Percentiles rank a stretch among this genome's conserved stretches.
phyloP scores from a whole-genome alignment of 129 eudicot genomes.

The Tanacetum coccineum region DNA sequence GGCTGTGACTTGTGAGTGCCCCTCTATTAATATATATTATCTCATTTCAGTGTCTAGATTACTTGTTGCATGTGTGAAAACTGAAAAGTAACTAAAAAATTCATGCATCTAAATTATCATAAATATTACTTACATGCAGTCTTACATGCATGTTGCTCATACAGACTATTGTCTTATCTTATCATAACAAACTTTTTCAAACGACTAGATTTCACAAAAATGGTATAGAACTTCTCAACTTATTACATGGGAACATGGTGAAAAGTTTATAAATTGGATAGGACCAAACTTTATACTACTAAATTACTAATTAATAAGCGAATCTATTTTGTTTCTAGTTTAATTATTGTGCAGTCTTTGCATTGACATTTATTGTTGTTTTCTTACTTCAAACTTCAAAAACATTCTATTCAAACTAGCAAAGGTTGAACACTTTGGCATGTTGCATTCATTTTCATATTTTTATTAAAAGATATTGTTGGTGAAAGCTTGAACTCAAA shows the following conservation, averaged over 20 bases:
- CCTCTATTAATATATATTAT: no score
- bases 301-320: no score
- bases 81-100: no score
- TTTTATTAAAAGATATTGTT: not conserved
- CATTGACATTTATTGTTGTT: slow-evolving; percentile 18
- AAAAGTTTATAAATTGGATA: not conserved
- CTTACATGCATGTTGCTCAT: no score
- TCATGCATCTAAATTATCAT: no score
- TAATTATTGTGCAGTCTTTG: slow-evolving; percentile 11
- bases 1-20: no score
- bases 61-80: no score
- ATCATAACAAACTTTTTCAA: not conserved
- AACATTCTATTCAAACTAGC: not conserved
- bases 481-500: not conserved
- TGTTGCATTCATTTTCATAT: not conserved
- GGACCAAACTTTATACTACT: slow-evolving; percentile 1
- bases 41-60: no score
- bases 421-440: not conserved
- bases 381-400: slow-evolving; percentile 12
- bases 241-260: slow-evolving; percentile 11
- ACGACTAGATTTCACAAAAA: not conserved
- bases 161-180: no score
- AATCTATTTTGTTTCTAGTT: not conserved
- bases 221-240: not conserved
- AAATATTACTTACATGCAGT: no score